Evolutionary conservation across 805 yeast species (phyloP).

Genomic region (Candida stauntonica): DNA sequence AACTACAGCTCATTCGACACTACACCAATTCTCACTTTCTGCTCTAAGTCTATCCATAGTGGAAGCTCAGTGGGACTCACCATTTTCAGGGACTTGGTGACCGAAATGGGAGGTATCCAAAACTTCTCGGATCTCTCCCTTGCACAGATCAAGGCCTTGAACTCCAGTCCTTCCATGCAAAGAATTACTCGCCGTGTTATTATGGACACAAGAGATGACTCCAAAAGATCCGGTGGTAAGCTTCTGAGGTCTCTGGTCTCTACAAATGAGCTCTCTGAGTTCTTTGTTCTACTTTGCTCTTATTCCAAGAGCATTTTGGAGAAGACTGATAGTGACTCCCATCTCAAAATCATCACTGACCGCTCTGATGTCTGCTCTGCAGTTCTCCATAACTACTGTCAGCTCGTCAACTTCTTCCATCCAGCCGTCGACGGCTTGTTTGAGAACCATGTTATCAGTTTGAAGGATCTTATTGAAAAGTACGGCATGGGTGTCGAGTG

Average conservation of each 20-base stretch:
- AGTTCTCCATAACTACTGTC: conserved; percentile 61
- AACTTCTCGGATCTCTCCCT: conserved; percentile 61
- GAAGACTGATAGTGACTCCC: conserved; percentile 33
- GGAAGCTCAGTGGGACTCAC: conserved; percentile 58
- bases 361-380: conserved; percentile 68
- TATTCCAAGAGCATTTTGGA: conserved; percentile 38
- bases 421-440: conserved; percentile 29
- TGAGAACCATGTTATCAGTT: conserved; percentile 33
- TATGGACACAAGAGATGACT: conserved; percentile 43
- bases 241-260: conserved; percentile 44
- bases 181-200: conserved; percentile 53
- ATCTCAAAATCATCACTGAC: conserved; percentile 67
- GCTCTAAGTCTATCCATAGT: conserved; percentile 58
- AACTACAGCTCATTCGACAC: conserved; percentile 54
- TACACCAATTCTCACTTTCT: conserved; percentile 53
- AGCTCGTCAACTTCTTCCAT: conserved; percentile 51
- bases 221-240: conserved; percentile 43
- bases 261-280: conserved; percentile 48
- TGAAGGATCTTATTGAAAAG: conserved; percentile 36
- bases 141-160: conserved; percentile 59
- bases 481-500: conserved; percentile 51
- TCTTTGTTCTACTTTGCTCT: conserved; percentile 60
- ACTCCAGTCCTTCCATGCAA: conserved; percentile 58
- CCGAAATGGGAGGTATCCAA: conserved; percentile 76
- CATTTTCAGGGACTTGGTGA: conserved; percentile 61